Evolutionary conservation across 257 asterid species (phyloP), one percentile per base, ranked within the genome.

Genomic region (Gentiana straminea): DNA sequence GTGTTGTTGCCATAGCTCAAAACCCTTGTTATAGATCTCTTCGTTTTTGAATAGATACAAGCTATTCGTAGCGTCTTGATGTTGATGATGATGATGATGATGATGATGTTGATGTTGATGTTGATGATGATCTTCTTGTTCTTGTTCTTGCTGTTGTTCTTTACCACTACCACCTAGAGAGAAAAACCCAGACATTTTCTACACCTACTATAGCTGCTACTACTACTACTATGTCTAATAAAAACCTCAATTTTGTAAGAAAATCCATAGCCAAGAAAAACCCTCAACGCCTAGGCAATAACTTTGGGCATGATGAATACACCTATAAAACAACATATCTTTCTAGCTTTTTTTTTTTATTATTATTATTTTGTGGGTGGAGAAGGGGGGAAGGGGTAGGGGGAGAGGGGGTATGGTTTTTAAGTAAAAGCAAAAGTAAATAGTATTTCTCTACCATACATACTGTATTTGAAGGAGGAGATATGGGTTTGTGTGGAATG

Each of bases 21-120:
- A 92, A 74, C 97, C 91, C 90, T 83, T 81, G 85, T 59, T 68
- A 55, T 77, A 78, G 86, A 82, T 81, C 92, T 81, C 96, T 38
- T 81, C 82, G 79, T 79, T 78, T 60, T 77, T 75, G 77, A 76
- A 81, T 56, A 83, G 60, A 46, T 75, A 80, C 38, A 68, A 64
- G 65, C 65, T 83, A 54, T 61, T 73, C 3, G 64, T 73, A 13
- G 54, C 43, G 12, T 58, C 58, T 65, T 41, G 46, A 41, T 41
- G n/a, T n/a, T n/a, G 46, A 41, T 24, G 24, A 24, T 24, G 24
- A 24, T 24, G 24, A 24, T 24, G 24, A 24, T 24, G 24, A 24
- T 15, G 24, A 0, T 15, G 24, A 15, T 15, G 24, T 15, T 15
- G 24, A 15, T 24, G 24, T 24, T 24, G 24, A 24, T 24, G 24